A percentile compares a stretch with the other conserved stretches of the same genome.
These are phyloP conservation scores for Acorus calamus DNA, from an alignment of 106 monocot genomes.

Conservation along the genomic window DNA sequence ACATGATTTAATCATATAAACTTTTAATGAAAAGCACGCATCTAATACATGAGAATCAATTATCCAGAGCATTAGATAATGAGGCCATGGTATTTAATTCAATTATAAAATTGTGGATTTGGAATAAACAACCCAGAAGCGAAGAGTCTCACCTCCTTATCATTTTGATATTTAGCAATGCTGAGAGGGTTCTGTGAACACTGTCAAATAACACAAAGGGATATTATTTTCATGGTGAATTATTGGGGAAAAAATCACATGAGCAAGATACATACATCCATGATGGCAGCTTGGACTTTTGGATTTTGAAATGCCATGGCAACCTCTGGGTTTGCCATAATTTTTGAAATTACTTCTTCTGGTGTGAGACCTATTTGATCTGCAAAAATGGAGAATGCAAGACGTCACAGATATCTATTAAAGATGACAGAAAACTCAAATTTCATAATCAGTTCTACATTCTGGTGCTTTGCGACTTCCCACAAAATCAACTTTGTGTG, in stretches of 20 bases:
- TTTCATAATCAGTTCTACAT: too few relatives aligned
- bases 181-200: constrained; percentile 90
- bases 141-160: constrained; percentile 65
- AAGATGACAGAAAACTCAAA: not conserved
- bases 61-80: too few relatives aligned
- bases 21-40: too few relatives aligned
- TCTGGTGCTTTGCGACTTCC: too few relatives aligned
- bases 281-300: constrained; percentile 91
- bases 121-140: too few relatives aligned
- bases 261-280: constrained; percentile 52
- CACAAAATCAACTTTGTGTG: too few relatives aligned
- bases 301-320: constrained; percentile 98
- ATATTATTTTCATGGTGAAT: not conserved
- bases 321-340: constrained; percentile 93
- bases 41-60: too few relatives aligned
- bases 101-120: too few relatives aligned
- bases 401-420: not conserved
- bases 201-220: constrained; percentile 34
- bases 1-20: too few relatives aligned
- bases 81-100: too few relatives aligned
- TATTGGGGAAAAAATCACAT: constrained; percentile 4
- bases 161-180: constrained; percentile 95
- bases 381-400: constrained; percentile 17
- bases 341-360: constrained; percentile 90
- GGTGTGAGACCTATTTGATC: constrained; percentile 93